Evolutionary conservation across 352 stramenopile species (phyloP), one percentile per base, ranked within the genome.

Genomic region (Globisporangium cederbergense): DNA sequence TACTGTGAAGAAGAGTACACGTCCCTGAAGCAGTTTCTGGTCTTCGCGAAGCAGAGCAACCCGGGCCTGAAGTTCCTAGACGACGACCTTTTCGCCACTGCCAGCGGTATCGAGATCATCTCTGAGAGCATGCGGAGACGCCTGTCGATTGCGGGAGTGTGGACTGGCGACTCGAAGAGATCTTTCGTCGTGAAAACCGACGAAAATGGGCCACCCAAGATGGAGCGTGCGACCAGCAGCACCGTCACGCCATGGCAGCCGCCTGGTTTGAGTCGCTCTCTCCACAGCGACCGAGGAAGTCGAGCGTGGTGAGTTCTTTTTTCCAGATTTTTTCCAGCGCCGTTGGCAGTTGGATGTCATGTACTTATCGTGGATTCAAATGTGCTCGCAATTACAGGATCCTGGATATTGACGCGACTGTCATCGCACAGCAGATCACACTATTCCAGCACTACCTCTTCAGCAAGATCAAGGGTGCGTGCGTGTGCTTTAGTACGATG

Each of bases 371-470:
- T 6, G 34, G 30, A 43, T 36, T 36, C 14, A 10, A 11, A 20
- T 6, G 28, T 38, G 28, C 16, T 57, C 16, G 10, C 51, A 57
- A 40, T 5, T 22, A 22, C 64, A 91, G 78, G 81, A 76, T 94
- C 10, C 70, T 94, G 64, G 83, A 93, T 62, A 64, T 96, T 47
- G 81, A 96, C 51, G 77, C 82, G 14, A 89, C 80, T 56, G 76
- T 90, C 1, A 81, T 96, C 42, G 85, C 88, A 1, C 83, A 93
- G 36, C 88, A 96, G 67, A 90, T 96, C 62, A 95, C 88, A 2
- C 50, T 93, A 54, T 83, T 96, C 61, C 83, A 96, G 59, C 88
- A 96, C 64, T 96, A 91, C 61, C 72, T 96, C 22, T 93, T 95
- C 68, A 93, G 87, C 67, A 89, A 92, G 42, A 93, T 96, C 55